Conservation (phyloP, 2,329 filamentous ascomycete genomes). For the Penicillium sp. region DNA sequence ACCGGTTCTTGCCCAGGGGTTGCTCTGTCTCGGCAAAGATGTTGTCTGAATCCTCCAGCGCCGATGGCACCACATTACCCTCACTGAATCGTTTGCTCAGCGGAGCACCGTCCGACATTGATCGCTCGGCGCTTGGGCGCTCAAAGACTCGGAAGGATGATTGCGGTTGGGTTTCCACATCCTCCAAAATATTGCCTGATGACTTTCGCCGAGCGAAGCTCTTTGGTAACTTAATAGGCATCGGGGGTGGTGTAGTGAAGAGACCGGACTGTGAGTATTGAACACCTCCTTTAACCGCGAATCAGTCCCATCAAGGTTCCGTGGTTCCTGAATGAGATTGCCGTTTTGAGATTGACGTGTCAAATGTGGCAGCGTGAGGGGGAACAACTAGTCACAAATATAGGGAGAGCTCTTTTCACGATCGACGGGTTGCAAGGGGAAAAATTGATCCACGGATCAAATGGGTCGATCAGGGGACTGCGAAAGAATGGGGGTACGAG, state of each 20-base stretch:
- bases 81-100: constrained; percentile 34
- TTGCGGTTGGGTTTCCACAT: constrained; percentile 40
- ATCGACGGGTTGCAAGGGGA: constrained; percentile 15
- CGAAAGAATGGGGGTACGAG: constrained; percentile 11
- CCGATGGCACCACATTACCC: constrained; percentile 37
- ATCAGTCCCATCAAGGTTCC: constrained; percentile 14
- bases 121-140: constrained; percentile 46
- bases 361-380: constrained; percentile 9
- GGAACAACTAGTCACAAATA: constrained; percentile 14
- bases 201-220: constrained; percentile 56
- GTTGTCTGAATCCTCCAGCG: constrained; percentile 39
- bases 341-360: constrained; percentile 17
- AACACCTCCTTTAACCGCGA: constrained; percentile 3
- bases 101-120: constrained; percentile 42
- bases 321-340: constrained; percentile 4
- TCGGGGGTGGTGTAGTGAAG: constrained; percentile 21
- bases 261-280: not conserved
- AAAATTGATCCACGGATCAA: not conserved
- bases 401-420: constrained; percentile 2
- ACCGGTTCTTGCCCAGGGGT: constrained; percentile 38
- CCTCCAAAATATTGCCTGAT: constrained; percentile 55
- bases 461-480: constrained; percentile 13
- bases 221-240: constrained; percentile 59
- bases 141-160: constrained; percentile 58
- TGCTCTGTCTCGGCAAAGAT: constrained; percentile 38